Conservation (phyloP, 768 basidiomycete genomes). For the Heimioporus sp. region DNA sequence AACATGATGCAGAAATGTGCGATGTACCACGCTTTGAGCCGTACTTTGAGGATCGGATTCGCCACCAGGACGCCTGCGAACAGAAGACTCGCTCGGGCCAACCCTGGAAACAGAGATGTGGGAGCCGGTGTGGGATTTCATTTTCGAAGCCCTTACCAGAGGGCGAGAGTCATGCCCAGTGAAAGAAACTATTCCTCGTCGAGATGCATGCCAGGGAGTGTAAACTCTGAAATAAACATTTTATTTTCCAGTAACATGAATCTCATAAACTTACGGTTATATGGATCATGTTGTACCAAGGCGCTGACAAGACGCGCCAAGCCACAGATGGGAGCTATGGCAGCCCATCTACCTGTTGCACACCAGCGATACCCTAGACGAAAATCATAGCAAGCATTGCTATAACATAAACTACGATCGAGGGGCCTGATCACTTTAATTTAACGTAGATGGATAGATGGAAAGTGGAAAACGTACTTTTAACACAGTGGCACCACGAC, state of each 20-base stretch:
- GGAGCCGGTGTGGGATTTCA: neutral
- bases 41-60: conserved; percentile 8
- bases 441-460: too few species aligned
- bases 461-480: too few species aligned
- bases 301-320: conserved; percentile 15
- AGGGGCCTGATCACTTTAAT: too few species aligned
- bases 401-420: too few species aligned
- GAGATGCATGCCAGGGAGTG: neutral
- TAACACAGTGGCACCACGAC: too few species aligned
- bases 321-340: conserved; percentile 22
- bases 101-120: conserved; percentile 12
- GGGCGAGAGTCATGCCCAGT: conserved; percentile 11
- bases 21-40: conserved; percentile 6
- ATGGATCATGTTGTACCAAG: conserved; percentile 10
- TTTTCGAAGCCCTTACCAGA: conserved; percentile 20
- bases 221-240: neutral
- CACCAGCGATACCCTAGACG: too few species aligned
- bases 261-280: conserved; percentile 8
- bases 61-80: conserved; percentile 20
- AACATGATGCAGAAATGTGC: conserved; percentile 20
- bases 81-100: conserved; percentile 25
- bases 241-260: neutral
- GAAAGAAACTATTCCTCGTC: conserved; percentile 20
- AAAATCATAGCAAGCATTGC: too few species aligned
- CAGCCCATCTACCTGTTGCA: conserved; percentile 15